Evolutionary conservation across 169 alveolate genomes (phyloP).

Genomic region (Cryptosporidium tyzzeri): DNA sequence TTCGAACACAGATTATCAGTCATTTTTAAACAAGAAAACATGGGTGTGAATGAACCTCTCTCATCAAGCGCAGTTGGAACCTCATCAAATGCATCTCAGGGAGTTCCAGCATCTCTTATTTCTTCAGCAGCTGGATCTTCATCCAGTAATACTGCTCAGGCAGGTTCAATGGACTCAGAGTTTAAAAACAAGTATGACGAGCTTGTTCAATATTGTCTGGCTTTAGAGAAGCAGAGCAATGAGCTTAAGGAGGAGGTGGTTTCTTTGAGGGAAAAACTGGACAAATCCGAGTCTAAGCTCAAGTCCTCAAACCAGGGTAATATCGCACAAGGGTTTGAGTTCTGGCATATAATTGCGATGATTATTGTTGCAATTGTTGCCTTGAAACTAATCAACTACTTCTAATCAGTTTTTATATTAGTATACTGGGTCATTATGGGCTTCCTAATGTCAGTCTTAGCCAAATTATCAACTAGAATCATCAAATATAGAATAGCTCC

Average conservation of each 20-base stretch:
- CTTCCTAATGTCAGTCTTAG: constrained; percentile 39
- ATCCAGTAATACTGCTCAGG: constrained; percentile 80
- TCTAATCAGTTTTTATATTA: constrained; percentile 21
- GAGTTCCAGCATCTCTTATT: not conserved
- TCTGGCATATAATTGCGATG: constrained; percentile 66
- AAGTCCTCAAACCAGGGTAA: constrained; percentile 25
- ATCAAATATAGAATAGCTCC: not conserved
- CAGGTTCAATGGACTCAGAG: constrained; percentile 77
- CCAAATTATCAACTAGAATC: not conserved
- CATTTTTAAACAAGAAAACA: constrained; percentile 83
- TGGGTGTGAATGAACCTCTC: constrained; percentile 82
- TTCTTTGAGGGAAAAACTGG: constrained; percentile 42
- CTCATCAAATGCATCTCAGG: constrained; percentile 16
- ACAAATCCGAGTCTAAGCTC: constrained; percentile 37
- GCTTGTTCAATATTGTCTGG: constrained; percentile 87
- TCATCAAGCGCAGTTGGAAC: constrained; percentile 77
- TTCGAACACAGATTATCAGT: constrained; percentile 88
- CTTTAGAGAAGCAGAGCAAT: constrained; percentile 86
- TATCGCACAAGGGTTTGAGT: constrained; percentile 68
- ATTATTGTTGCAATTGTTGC: constrained; percentile 73
- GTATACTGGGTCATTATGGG: constrained; percentile 51
- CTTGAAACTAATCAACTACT: constrained; percentile 67
- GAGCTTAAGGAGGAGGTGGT: constrained; percentile 66
- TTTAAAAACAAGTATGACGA: constrained; percentile 84
- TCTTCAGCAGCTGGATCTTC: constrained; percentile 34